Percentiles rank a stretch among this genome's conserved stretches.
Evolutionary conservation across 2,329 filamentous ascomycete genomes (phyloP).

Genomic region (Cephalotrichum gorgonifer): DNA sequence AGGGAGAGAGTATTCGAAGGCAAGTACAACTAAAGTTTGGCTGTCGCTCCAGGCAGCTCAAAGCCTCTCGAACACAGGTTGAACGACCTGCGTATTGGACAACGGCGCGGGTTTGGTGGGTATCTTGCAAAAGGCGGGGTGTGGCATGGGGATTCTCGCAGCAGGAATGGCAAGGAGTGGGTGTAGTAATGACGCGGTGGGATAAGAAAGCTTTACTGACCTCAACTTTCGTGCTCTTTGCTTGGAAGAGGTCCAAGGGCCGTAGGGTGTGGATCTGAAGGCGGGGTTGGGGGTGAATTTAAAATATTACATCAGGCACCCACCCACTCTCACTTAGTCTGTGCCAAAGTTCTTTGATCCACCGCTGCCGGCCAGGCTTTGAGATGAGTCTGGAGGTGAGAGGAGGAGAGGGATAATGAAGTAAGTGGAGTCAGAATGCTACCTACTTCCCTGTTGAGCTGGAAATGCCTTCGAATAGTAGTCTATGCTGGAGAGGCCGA

Average conservation of each 20-base stretch:
- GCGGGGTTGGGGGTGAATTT: constrained; percentile 7
- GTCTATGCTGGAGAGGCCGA: too few species aligned
- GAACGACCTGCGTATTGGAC: not conserved
- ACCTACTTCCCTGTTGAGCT: too few species aligned
- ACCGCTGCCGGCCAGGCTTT: not conserved
- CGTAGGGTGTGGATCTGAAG: constrained; percentile 3
- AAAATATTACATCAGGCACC: constrained; percentile 7
- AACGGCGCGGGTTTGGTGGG: not conserved
- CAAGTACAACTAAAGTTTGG: too few species aligned
- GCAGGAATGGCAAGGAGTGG: not conserved
- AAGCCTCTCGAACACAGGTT: not conserved
- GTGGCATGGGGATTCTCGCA: not conserved
- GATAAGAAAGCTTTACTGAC: constrained; percentile 1
- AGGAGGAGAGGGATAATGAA: too few species aligned
- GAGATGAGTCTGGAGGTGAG: too few species aligned
- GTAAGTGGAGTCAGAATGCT: too few species aligned
- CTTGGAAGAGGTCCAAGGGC: not conserved
- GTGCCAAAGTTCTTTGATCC: not conserved
- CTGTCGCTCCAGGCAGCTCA: not conserved
- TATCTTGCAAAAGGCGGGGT: not conserved
- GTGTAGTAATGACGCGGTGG: constrained; percentile 5
- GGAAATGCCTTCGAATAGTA: too few species aligned
- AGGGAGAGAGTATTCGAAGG: not conserved
- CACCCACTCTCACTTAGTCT: not conserved
- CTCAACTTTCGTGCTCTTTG: not conserved